Evolutionary conservation across 225 moss, liverwort and hornwort genomes (phyloP), one percentile per base, ranked within the genome.

Genomic region (Bryum argenteum): DNA sequence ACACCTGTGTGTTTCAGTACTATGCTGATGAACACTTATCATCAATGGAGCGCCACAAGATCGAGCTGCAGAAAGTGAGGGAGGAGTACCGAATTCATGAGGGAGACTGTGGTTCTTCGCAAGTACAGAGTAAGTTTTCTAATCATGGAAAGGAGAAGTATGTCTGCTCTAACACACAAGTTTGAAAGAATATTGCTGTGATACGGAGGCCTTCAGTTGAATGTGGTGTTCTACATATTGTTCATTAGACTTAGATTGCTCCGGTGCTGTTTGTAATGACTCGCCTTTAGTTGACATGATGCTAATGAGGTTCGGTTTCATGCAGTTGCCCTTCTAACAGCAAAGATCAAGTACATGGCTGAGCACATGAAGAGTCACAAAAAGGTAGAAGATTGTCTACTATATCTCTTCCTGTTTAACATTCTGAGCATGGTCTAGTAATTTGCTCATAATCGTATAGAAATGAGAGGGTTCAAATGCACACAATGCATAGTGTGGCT

Each of bases 341-440:
- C 88, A 26, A 98, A 80, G 82, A 98, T 98, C 79, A 98, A 92
- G 71, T 89, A 88, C 61, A 91, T 98, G 91, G 89, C 97, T 52
- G 77, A 83, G 72, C 97, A 98, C 73, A 98, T 98, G 97, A 84
- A 87, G 77, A 79, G 76, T 45, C 91, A 98, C 81, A 94, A 85
- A 54, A 94, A 98, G 91, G 97, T 93, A 71, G 41, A 16, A 16
- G 13, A 11, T 23, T 3, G 11, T 26, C 39, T 57, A 51, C 62
- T 54, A 7, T 42, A 43, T 62, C 58, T 18, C 53, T 67, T 28
- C 18, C 23, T 16, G 18, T 4, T 33, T 33, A n/a, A 24, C 14
- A 10, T 48, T 19, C 10, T 52, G 23, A 33, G 33, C 33, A 33
- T 33, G 33, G 33, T 33, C 33, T 33, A 33, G 33, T n/a, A n/a